Conservation (phyloP, 345 rosid genomes). For the Bretschneidera sinensis region DNA sequence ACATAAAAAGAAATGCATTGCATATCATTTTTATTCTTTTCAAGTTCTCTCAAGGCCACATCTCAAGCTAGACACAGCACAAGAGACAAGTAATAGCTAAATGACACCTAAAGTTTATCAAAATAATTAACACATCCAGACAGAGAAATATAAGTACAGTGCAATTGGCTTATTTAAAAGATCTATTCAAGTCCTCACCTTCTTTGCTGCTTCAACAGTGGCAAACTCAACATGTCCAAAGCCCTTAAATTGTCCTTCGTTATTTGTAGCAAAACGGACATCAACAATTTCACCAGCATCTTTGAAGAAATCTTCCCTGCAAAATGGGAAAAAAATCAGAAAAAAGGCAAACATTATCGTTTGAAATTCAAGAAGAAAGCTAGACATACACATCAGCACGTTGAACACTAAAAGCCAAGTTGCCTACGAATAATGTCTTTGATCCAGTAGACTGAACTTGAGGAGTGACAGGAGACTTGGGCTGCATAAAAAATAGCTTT, state of each 20-base stretch:
- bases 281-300: slow-evolving; percentile 65
- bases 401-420: slow-evolving; percentile 57
- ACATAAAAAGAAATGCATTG: too few relatives aligned
- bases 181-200: slow-evolving; percentile 38
- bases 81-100: too few relatives aligned
- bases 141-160: too few relatives aligned
- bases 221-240: slow-evolving; percentile 86
- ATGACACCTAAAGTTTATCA: too few relatives aligned
- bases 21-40: too few relatives aligned
- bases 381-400: slow-evolving; percentile 59
- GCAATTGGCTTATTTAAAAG: too few relatives aligned
- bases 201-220: slow-evolving; percentile 57
- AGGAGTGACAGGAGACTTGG: slow-evolving; percentile 58
- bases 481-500: slow-evolving; percentile 34
- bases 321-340: background rate
- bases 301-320: slow-evolving; percentile 70
- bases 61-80: too few relatives aligned
- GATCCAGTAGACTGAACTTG: slow-evolving; percentile 34
- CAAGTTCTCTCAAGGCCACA: too few relatives aligned
- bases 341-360: background rate
- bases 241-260: slow-evolving; percentile 58
- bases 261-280: slow-evolving; percentile 51
- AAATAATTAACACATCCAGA: too few relatives aligned
- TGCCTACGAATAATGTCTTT: slow-evolving; percentile 68
- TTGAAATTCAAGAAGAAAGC: background rate